Evolutionary conservation across 805 yeast species (phyloP).

Genomic region (Kodamaea kakaduensis): DNA sequence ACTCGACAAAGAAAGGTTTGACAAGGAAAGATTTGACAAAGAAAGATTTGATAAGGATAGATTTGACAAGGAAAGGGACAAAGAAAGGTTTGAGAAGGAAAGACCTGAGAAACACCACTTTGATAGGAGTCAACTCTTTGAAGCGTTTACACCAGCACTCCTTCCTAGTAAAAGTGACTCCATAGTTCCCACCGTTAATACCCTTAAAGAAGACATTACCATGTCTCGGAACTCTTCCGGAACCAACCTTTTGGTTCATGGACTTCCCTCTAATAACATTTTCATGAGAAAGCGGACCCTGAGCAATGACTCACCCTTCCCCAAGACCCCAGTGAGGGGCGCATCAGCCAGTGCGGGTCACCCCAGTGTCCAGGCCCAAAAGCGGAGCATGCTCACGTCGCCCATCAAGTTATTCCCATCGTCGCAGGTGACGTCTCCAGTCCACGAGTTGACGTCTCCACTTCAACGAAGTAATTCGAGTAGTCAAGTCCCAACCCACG

Average conservation of each 20-base stretch:
- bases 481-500: too few relatives aligned
- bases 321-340: constrained; percentile 8
- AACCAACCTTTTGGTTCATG: constrained; percentile 1
- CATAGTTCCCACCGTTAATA: background rate
- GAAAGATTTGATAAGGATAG: too few relatives aligned
- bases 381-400: constrained; percentile 8
- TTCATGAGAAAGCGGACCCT: constrained; percentile 10
- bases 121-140: too few relatives aligned
- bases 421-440: background rate
- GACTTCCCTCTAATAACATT: constrained; percentile 7
- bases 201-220: background rate
- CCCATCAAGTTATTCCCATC: constrained; percentile 8
- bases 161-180: background rate
- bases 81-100: too few relatives aligned
- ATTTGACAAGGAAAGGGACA: too few relatives aligned
- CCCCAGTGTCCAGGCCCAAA: constrained; percentile 9
- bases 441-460: background rate
- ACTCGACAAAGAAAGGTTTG: too few relatives aligned
- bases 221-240: constrained; percentile 1
- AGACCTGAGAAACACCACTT: too few relatives aligned
- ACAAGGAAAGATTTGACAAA: too few relatives aligned
- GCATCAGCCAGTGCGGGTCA: background rate
- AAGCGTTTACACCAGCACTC: too few relatives aligned
- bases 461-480: too few relatives aligned
- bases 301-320: constrained; percentile 3